Percentiles rank a stretch among this genome's conserved stretches.
These are phyloP conservation scores for Starmera amethionina DNA, from an alignment of 805 yeast species.

Conservation along the genomic window DNA sequence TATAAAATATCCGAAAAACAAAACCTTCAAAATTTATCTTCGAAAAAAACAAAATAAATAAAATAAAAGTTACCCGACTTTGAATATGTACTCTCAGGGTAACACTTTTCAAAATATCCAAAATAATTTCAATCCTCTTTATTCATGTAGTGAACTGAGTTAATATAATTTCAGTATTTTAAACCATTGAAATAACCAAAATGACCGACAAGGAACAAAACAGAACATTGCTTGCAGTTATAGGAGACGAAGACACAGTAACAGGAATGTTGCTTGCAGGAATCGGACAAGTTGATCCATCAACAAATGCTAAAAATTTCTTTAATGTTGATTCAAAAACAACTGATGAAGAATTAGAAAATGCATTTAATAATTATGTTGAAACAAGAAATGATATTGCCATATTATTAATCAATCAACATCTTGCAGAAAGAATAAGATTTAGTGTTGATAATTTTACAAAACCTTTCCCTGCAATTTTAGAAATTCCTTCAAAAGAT, in stretches of 20 bases:
- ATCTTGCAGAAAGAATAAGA: constrained; percentile 85
- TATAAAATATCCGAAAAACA: too few relatives aligned
- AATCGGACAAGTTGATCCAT: constrained; percentile 68
- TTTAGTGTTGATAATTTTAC: constrained; percentile 73
- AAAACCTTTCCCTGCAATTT: constrained; percentile 89
- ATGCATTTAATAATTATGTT: constrained; percentile 70
- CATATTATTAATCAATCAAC: constrained; percentile 86
- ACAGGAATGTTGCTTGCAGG: constrained; percentile 96
- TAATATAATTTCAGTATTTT: too few relatives aligned
- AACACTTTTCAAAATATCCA: too few relatives aligned
- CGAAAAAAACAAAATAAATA: too few relatives aligned
- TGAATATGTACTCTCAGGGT: too few relatives aligned
- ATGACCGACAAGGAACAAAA: constrained; percentile 38
- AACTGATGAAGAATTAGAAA: constrained; percentile 61
- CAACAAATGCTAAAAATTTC: constrained; percentile 65
- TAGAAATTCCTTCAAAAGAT: constrained; percentile 96
- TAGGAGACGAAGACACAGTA: constrained; percentile 96
- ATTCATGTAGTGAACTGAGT: too few relatives aligned
- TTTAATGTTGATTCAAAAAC: constrained; percentile 71
- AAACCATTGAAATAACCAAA: background rate
- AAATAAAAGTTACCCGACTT: too few relatives aligned
- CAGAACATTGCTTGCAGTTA: constrained; percentile 81
- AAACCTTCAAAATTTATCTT: too few relatives aligned
- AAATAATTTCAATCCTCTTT: too few relatives aligned
- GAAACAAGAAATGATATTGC: constrained; percentile 80